Percentiles rank a stretch among this genome's conserved stretches.
Conservation (phyloP, 768 basidiomycete species). For the Tephrocybe sp. region DNA sequence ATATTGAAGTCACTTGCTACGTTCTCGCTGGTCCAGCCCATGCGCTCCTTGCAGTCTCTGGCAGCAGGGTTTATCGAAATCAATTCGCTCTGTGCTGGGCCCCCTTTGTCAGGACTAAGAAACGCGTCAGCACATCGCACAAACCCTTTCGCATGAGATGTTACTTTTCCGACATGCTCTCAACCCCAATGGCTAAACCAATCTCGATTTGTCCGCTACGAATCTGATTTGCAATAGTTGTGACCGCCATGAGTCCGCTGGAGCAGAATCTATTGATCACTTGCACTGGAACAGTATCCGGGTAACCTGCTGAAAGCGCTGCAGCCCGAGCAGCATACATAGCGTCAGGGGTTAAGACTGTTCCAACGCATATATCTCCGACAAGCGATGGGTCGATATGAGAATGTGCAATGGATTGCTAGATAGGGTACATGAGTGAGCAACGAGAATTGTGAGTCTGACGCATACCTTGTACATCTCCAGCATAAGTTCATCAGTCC, state of each 20-base stretch:
- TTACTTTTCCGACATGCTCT: conserved; percentile 82
- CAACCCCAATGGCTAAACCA: conserved; percentile 80
- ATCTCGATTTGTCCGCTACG: conserved; percentile 77
- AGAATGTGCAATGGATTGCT: conserved; percentile 63
- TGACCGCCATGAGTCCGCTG: conserved; percentile 83
- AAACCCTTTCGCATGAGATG: conserved; percentile 22
- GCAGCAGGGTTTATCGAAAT: conserved; percentile 57
- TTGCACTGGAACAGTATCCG: conserved; percentile 74
- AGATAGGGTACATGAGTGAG: not conserved
- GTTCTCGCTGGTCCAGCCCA: conserved; percentile 92
- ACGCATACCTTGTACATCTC: conserved; percentile 73
- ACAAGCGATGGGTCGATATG: conserved; percentile 64
- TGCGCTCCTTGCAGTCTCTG: conserved; percentile 64
- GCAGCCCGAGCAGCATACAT: conserved; percentile 74
- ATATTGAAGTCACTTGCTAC: conserved; percentile 75
- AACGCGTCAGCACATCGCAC: conserved; percentile 1
- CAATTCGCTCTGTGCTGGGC: conserved; percentile 59
- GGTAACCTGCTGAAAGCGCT: conserved; percentile 78
- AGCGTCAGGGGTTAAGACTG: conserved; percentile 63
- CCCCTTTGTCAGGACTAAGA: conserved; percentile 63
- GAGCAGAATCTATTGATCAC: conserved; percentile 82
- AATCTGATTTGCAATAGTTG: conserved; percentile 75
- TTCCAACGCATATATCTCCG: conserved; percentile 81
- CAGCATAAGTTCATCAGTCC: conserved; percentile 77
- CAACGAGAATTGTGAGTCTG: not conserved